These are phyloP conservation scores for Vitellaria paradoxa DNA, from an alignment of 179 eudicot species.

Conservation along the genomic window DNA sequence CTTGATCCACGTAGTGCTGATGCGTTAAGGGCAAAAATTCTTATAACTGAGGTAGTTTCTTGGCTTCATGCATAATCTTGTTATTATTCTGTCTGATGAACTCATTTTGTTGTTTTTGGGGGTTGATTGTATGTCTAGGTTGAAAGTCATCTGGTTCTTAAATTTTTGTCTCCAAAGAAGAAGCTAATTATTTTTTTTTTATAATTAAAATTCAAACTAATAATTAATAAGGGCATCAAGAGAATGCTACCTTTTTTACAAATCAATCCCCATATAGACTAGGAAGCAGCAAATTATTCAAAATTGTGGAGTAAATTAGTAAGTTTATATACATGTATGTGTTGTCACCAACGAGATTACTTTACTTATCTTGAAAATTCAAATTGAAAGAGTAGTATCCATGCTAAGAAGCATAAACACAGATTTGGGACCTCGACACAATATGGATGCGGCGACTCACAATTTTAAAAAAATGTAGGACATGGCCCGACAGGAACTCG, in stretches of 20 bases:
- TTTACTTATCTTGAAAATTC: background rate
- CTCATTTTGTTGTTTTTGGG: too few relatives aligned
- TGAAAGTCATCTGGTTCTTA: background rate
- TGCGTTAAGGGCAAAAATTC: constrained; percentile 90
- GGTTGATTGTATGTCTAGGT: background rate
- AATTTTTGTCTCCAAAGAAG: background rate
- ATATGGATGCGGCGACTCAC: too few relatives aligned
- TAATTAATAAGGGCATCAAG: too few relatives aligned
- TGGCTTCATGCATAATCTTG: too few relatives aligned
- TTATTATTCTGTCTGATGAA: constrained; percentile 33
- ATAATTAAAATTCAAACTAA: too few relatives aligned
- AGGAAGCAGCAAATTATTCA: background rate
- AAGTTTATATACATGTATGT: background rate
- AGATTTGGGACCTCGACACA: too few relatives aligned
- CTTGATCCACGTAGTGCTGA: constrained; percentile 94
- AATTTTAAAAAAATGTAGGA: too few relatives aligned
- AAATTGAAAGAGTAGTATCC: background rate
- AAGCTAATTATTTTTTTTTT: too few relatives aligned
- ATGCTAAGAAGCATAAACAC: too few relatives aligned
- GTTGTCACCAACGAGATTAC: background rate
- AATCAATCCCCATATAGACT: too few relatives aligned
- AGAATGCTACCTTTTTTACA: too few relatives aligned
- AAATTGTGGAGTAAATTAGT: background rate
- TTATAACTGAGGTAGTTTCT: constrained; percentile 49
- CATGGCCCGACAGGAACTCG: too few relatives aligned